Base-by-base conservation (phyloP, 345 rosid species). In the Arabis hirsuta region DNA sequence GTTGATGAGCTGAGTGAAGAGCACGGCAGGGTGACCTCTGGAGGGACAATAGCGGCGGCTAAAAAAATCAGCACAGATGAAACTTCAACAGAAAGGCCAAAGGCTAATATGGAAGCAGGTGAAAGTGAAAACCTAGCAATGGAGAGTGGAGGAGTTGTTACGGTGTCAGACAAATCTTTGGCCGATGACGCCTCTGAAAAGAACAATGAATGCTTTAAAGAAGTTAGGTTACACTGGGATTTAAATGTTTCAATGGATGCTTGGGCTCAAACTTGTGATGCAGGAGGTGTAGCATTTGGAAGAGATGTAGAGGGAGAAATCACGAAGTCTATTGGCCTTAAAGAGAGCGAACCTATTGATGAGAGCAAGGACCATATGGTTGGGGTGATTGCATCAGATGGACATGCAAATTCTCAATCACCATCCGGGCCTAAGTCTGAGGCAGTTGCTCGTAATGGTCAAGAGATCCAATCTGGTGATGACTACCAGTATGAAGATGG, bases 401-500 rank as follows among this genome's bases (percentile, higher is more conserved):
- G 9, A 29, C 51, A 43, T 9, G 47, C 31, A 14, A 55, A 60
- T 42, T 62, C n/a, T 27, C 4, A 60, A 59, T 50, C 59, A 14
- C 6, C 59, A 12, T 27, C 53, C 3, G 43, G 32, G 36, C 22
- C 62, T 19, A 71, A 52, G 11, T 61, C 34, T 52, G 54, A 62
- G 22, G 45, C 69, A 22, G 68, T 72, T 20, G 10, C 47, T 16
- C 51, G 50, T 52, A 80, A 55, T 12, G 63, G 51, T 3, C 29
- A 50, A 39, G 84, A 82, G 20, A 69, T 66, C 47, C 81, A 84
- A 76, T 79, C 78, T 76, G 89, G 84, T 68, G 81, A 82, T 74
- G 85, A 83, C 24, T 87, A 89, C 43, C 85, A 80, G 67, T 80
- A 82, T 72, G 89, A 87, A 79, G 89, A 87, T 53, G 88, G 92